phyloP scores from a whole-genome alignment of 1,284 basidiomycete species.

The Athelia psychrophila region DNA sequence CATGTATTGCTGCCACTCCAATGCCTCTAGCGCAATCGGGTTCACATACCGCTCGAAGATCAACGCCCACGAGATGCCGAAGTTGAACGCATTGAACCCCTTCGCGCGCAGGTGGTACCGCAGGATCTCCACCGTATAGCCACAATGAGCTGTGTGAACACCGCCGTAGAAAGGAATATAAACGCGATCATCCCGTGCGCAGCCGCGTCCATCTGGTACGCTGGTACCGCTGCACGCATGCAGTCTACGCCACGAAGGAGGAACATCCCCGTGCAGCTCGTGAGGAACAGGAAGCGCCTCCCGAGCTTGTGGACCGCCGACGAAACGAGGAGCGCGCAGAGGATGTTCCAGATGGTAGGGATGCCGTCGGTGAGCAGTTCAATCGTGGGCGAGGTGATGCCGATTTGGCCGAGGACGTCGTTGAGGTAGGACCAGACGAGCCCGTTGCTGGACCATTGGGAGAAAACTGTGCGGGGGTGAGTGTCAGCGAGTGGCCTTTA shows the following conservation, averaged over 20 bases:
- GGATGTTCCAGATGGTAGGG: conserved; percentile 74
- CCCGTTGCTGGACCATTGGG: conserved; percentile 75
- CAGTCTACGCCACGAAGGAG: conserved; percentile 70
- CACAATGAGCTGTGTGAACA: conserved; percentile 72
- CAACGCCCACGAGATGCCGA: conserved; percentile 61
- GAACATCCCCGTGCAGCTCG: conserved; percentile 64
- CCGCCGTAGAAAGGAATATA: conserved; percentile 75
- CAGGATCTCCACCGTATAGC: conserved; percentile 76
- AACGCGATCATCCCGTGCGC: conserved; percentile 72
- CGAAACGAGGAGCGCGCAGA: conserved; percentile 58
- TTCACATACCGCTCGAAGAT: conserved; percentile 84
- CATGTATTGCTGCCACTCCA: conserved; percentile 68
- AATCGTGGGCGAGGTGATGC: conserved; percentile 57
- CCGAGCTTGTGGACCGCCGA: conserved; percentile 56
- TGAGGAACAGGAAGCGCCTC: conserved; percentile 64
- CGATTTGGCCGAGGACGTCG: conserved; percentile 68
- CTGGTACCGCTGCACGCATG: conserved; percentile 64
- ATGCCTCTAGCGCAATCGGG: conserved; percentile 59
- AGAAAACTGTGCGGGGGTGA: too few species aligned
- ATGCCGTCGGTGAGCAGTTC: conserved; percentile 73
- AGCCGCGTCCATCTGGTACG: conserved; percentile 37
- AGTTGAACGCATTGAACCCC: conserved; percentile 73
- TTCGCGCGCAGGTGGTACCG: conserved; percentile 74
- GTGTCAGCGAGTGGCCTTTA: too few species aligned
- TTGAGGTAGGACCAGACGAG: conserved; percentile 76